Base-by-base conservation (phyloP, 352 stramenopile genomes). In the Globisporangium ultimum region DNA sequence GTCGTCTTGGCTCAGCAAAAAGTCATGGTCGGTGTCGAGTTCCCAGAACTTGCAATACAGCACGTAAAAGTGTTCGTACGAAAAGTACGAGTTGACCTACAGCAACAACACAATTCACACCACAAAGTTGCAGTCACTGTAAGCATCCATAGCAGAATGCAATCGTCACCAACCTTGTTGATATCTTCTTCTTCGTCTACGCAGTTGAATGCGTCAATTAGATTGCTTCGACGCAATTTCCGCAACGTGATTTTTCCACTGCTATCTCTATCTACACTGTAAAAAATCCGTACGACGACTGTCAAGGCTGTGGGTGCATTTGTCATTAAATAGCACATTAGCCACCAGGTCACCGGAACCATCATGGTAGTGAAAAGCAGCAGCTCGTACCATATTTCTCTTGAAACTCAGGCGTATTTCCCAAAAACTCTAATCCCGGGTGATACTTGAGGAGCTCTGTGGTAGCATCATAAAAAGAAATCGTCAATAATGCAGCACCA, bases 1-100 rank as follows among this genome's bases (percentile, higher is more conserved):
- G 55, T 95, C 86, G 54, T 95, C 86, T 28, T 71, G 80, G 50
- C 76, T 92, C 38, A 95, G 70, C 22, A 91, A 66, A 57, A 95
- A 95, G 55, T 95, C 86, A 66, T 93, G 86, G 55, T 95, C 86
- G 48, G 95, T 93, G 79, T 99, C 97, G 21, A 99, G 87, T 67
- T 99, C 97, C 96, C 97, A 99, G 64, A 99, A 99, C 66, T 98
- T 96, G 78, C 97, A 99, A 74, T 99, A 99, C 38, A 99, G 70
- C 52, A 99, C 97, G 74, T 99, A 99, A 65, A 99, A 99, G 73
- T 99, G 97, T 79, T 99, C 97, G 74, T 99, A 99, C 21, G 85
- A 98, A 74, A 99, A 99, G 77, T 96, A 98, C 49, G 89, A 88
- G 68, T 93, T 96, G 49, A 97, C 87, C 85, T 95, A 50, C 18